Evolutionary conservation across 1,139 yeast genomes (phyloP).

Genomic region (Magnusiomyces suaveolens): DNA sequence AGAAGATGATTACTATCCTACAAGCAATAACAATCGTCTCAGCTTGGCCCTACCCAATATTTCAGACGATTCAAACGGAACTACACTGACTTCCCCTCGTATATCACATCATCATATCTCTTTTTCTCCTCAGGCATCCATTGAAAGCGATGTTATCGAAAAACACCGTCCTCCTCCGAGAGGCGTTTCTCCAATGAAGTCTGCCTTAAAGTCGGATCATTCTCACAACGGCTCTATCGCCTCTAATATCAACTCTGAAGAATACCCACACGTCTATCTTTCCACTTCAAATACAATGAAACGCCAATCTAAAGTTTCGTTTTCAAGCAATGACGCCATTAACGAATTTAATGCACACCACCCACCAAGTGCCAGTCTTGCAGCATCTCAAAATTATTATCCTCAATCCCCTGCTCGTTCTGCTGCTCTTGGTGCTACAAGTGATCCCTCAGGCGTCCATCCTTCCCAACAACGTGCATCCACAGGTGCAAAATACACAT

Average conservation of each 20-base stretch:
- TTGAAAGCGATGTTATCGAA: conserved; percentile 6
- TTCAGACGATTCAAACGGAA: not conserved
- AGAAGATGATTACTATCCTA: conserved; percentile 14
- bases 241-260: conserved; percentile 14
- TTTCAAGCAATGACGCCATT: conserved; percentile 4
- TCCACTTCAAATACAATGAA: not conserved
- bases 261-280: not conserved
- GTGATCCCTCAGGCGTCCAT: not conserved
- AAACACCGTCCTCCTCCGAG: conserved; percentile 24
- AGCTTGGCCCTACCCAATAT: not conserved
- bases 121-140: conserved; percentile 9
- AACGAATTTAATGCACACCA: conserved; percentile 5
- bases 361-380: conserved; percentile 5
- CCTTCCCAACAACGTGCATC: not conserved
- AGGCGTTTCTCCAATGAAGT: conserved; percentile 27
- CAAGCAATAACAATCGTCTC: not conserved
- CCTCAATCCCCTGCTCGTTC: not conserved
- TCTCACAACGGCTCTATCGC: conserved; percentile 16
- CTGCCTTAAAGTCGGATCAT: conserved; percentile 25
- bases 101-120: conserved; percentile 8
- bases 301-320: conserved; percentile 6
- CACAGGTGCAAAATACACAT: not conserved
- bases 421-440: not conserved
- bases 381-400: not conserved
- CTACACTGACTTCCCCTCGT: conserved; percentile 6